phyloP scores from a whole-genome alignment of 495 filamentous ascomycete genomes.

The Geoglossum glabrum region DNA sequence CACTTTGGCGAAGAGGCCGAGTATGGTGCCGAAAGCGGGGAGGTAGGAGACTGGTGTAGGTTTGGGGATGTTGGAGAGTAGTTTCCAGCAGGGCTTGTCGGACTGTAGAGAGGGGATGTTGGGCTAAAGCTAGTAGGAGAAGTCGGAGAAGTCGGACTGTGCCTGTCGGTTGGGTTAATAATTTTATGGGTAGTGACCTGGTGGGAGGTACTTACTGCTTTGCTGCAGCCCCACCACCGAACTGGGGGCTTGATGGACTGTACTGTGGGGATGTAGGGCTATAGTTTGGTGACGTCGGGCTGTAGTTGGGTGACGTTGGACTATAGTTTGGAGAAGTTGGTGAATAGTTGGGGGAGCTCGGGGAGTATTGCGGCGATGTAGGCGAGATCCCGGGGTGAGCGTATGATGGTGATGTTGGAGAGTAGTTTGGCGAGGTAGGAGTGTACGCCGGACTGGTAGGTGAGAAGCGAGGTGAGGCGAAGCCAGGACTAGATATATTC shows the following conservation, averaged over 20 bases:
- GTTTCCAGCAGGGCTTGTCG: constrained; percentile 46
- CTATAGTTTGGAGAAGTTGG: constrained; percentile 73
- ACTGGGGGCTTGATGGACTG: constrained; percentile 24
- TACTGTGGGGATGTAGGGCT: constrained; percentile 39
- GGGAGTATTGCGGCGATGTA: constrained; percentile 48
- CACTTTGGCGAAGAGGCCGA: constrained; percentile 30
- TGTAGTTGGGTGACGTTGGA: constrained; percentile 47
- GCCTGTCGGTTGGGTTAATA: neutral
- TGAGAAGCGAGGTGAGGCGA: constrained; percentile 18
- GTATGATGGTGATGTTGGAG: constrained; percentile 42
- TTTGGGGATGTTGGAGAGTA: constrained; percentile 64
- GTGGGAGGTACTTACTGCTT: constrained; percentile 1
- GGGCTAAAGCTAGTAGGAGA: constrained; percentile 34
- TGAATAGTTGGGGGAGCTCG: constrained; percentile 21
- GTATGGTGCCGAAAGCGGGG: constrained; percentile 25
- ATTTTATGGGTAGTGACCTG: neutral
- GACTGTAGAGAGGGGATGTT: constrained; percentile 55
- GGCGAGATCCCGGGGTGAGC: constrained; percentile 39
- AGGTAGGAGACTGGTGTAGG: constrained; percentile 40
- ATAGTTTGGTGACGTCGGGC: constrained; percentile 41
- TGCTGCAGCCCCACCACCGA: constrained; percentile 4
- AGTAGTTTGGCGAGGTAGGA: constrained; percentile 24
- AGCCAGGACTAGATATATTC: constrained; percentile 17
- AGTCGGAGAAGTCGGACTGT: constrained; percentile 26
- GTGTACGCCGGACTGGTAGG: constrained; percentile 23